Conservation (phyloP, 768 basidiomycete species). For the Polyporus arcularius region DNA sequence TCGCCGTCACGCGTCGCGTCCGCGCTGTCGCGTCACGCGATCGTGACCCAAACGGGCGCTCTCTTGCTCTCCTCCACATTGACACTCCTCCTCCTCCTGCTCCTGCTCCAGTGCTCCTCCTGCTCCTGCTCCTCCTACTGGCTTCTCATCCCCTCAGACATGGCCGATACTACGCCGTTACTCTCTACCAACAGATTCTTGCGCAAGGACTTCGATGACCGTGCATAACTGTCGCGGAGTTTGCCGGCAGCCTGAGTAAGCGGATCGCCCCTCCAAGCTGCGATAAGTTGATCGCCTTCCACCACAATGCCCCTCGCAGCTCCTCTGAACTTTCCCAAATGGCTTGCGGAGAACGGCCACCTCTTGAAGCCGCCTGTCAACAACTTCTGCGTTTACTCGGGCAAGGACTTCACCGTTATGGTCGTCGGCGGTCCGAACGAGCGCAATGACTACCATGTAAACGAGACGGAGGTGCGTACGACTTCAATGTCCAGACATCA, state of each 20-base stretch:
- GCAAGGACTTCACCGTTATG: slow-evolving; percentile 92
- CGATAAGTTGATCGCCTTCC: not conserved
- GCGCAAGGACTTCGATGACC: no score
- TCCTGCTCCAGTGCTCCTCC: no score
- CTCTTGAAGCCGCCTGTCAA: slow-evolving; percentile 90
- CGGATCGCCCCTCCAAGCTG: not conserved
- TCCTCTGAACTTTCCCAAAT: slow-evolving; percentile 87
- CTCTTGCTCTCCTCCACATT: not conserved
- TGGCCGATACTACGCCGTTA: no score
- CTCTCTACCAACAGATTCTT: no score
- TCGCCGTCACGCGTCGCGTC: not conserved
- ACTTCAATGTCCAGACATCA: not conserved
- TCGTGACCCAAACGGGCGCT: not conserved
- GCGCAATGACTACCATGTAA: slow-evolving; percentile 92
- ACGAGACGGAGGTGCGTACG: slow-evolving; percentile 80
- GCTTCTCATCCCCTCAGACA: no score
- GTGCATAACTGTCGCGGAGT: slow-evolving; percentile 3
- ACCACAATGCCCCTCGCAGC: slow-evolving; percentile 69
- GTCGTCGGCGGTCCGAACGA: slow-evolving; percentile 95
- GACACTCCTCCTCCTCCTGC: not conserved
- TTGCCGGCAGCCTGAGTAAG: slow-evolving; percentile 19
- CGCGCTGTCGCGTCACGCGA: not conserved
- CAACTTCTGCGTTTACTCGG: slow-evolving; percentile 83
- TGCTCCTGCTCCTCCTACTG: no score
- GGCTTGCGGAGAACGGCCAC: slow-evolving; percentile 82